These are phyloP conservation scores for Rhizopus stolonifer DNA, from an alignment of 371 early-diverging fungal genomes.

Conservation along the genomic window DNA sequence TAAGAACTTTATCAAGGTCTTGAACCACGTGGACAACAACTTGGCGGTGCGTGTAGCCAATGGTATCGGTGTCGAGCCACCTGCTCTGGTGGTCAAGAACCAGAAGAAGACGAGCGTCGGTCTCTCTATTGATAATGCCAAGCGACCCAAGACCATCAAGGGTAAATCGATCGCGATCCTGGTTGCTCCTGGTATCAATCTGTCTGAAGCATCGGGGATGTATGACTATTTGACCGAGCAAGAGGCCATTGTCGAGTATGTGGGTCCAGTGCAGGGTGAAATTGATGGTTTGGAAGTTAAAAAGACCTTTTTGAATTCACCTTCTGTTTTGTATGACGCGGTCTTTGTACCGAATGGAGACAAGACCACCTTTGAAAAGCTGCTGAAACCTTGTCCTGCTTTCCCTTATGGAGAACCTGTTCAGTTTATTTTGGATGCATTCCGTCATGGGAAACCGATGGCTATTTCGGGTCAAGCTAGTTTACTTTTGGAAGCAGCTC, in stretches of 20 bases:
- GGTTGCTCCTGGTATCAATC: constrained; percentile 32
- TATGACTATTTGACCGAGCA: constrained; percentile 25
- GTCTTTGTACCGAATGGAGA: constrained; percentile 42
- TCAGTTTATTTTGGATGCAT: constrained; percentile 34
- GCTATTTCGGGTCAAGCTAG: constrained; percentile 29
- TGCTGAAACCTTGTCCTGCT: constrained; percentile 7
- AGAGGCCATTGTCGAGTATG: constrained; percentile 34
- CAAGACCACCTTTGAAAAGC: constrained; percentile 14
- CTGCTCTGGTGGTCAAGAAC: constrained; percentile 25
- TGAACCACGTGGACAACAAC: constrained; percentile 43
- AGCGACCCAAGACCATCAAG: constrained; percentile 31
- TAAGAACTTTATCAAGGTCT: constrained; percentile 30
- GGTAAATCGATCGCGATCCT: constrained; percentile 38
- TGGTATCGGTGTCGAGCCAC: constrained; percentile 30
- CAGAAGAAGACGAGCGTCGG: constrained; percentile 18
- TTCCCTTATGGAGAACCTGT: constrained; percentile 41
- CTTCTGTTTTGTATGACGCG: constrained; percentile 42
- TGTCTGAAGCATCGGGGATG: constrained; percentile 28
- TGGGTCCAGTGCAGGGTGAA: constrained; percentile 27
- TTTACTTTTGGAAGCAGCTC: constrained; percentile 22
- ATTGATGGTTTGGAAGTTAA: constrained; percentile 24
- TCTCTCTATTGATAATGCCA: constrained; percentile 36
- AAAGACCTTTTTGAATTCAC: constrained; percentile 26
- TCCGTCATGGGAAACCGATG: constrained; percentile 42
- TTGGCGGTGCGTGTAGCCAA: constrained; percentile 43